Base-by-base conservation (phyloP, 139 green algal species). In the Yamagishiella unicocca region DNA sequence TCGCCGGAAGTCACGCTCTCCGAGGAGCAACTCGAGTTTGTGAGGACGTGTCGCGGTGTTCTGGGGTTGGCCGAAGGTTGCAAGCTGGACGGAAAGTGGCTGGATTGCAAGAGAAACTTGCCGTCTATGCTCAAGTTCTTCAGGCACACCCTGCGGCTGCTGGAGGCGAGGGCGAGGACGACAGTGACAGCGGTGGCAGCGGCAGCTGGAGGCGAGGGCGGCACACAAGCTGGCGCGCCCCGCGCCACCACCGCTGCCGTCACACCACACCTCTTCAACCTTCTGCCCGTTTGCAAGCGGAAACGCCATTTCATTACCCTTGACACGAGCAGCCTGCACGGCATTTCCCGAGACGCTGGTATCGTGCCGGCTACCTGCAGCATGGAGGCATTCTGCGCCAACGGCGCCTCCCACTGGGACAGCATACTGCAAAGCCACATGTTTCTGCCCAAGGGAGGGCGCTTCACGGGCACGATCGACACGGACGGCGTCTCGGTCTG, bases 401-500 rank as follows among this genome's bases (percentile, higher is more conserved):
- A 72, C 64, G 64, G 29, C 64, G n/a, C 14, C 17, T 22, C 64
- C 7, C 64, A 72, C 64, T 72, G 64, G 64, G 64, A 7, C 17
- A 72, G 64, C 64, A 40, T 72, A 8, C n/a, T 72, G 6, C 6
- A 17, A 4, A 7, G 24, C 64, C 8, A 21, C 17, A 72, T 21
- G n/a, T 27, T 43, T 5, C n/a, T 9, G 29, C 64, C n/a, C 64
- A 72, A 42, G 64, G 64, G 64, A 10, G 64, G 64, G 64, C 64
- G 64, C 64, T 72, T 72, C 64, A 72, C 64, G 6, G 58, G 64
- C 64, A 72, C 64, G 6, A 72, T 72, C n/a, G 64, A 72, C 17
- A 72, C 64, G 64, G 64, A 72, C n/a, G 64, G 64, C 64, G 64
- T 72, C 4, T 40, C 64, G 29, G 64, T 72, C 64, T 72, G 64